A percentile compares a stretch with the other conserved stretches of the same genome.
Conservation (phyloP, 345 rosid genomes). For the Populus nigra region DNA sequence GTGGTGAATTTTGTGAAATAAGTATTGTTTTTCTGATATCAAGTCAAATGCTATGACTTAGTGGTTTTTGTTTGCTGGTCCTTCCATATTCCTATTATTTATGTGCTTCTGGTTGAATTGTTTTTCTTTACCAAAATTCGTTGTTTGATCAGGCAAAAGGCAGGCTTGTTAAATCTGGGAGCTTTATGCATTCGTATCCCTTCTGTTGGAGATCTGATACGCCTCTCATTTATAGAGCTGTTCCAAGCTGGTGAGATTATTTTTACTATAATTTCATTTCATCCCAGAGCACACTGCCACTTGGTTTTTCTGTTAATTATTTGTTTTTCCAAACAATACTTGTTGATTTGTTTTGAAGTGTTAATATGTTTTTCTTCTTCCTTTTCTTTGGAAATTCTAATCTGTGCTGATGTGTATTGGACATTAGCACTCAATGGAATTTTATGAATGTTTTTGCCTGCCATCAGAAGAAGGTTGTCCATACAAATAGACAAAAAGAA, state of each 20-base stretch:
- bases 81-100: neutral
- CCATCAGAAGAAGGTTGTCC: neutral
- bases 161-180: conserved; percentile 88
- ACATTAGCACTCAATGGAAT: neutral
- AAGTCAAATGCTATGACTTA: neutral
- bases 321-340: neutral
- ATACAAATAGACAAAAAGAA: neutral
- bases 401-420: neutral
- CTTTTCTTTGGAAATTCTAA: neutral
- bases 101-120: neutral
- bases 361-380: neutral
- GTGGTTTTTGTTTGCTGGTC: neutral
- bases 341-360: neutral
- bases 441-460: neutral
- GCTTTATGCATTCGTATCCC: conserved; percentile 76
- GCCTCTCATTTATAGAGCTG: conserved; percentile 94
- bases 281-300: neutral
- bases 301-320: neutral
- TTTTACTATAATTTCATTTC: neutral
- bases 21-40: neutral
- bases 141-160: conserved; percentile 68
- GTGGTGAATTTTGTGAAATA: neutral
- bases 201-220: conserved; percentile 95
- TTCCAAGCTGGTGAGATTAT: conserved; percentile 79
- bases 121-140: neutral